Evolutionary conservation across 2,329 filamentous ascomycete species (phyloP).

Genomic region (Gaeumannomyces tritici): DNA sequence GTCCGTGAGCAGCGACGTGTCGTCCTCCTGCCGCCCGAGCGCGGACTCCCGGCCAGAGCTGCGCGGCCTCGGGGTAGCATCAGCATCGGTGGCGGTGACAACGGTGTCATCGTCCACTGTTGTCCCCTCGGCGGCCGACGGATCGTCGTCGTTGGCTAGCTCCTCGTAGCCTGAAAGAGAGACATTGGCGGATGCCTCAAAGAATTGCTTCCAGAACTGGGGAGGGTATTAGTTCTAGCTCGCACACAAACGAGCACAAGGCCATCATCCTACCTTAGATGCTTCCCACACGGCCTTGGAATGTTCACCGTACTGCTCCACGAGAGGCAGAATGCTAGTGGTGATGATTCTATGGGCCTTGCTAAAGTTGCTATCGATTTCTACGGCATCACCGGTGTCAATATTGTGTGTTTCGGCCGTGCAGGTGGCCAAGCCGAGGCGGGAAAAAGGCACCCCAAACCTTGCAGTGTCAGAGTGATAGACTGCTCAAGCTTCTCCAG

Average conservation of each 20-base stretch:
- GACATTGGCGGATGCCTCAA: constrained; percentile 95
- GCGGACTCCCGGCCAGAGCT: constrained; percentile 29
- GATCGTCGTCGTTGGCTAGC: constrained; percentile 56
- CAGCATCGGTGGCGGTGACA: constrained; percentile 15
- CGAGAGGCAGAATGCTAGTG: constrained; percentile 80
- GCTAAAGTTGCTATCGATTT: constrained; percentile 98
- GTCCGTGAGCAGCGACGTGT: constrained; percentile 61
- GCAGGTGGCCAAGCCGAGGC: not conserved
- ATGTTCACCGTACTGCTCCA: constrained; percentile 91
- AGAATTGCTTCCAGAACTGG: constrained; percentile 99
- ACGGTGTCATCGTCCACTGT: constrained; percentile 44
- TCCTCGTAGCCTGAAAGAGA: constrained; percentile 94
- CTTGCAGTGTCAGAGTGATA: constrained; percentile 91
- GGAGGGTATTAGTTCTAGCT: constrained; percentile 3
- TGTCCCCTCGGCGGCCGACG: constrained; percentile 37
- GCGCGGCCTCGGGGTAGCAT: constrained; percentile 20
- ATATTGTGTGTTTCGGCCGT: not conserved
- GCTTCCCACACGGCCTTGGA: constrained; percentile 94
- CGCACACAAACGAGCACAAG: not conserved
- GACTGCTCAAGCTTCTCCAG: constrained; percentile 93
- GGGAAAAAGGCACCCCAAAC: constrained; percentile 27
- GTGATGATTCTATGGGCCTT: constrained; percentile 95
- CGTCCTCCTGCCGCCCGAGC: constrained; percentile 27
- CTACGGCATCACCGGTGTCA: constrained; percentile 34
- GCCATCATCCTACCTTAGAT: constrained; percentile 57